phyloP scores from a whole-genome alignment of 805 yeast species.

The Cyberlindnera galapagoensis region DNA sequence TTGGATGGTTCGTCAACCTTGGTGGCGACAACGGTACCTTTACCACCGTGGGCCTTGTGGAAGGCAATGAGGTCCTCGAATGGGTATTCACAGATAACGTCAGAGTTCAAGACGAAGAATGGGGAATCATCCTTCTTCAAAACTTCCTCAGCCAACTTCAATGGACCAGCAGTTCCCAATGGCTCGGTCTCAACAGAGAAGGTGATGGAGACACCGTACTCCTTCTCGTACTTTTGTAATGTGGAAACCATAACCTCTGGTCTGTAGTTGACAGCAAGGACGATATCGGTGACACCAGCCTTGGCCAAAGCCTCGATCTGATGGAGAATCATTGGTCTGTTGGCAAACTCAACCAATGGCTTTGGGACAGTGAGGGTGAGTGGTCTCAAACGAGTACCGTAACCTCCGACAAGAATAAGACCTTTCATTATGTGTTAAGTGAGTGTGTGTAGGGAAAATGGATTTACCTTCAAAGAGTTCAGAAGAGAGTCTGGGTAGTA shows the following conservation, averaged over 20 bases:
- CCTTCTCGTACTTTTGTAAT: conserved; percentile 87
- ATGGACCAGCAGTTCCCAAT: conserved; percentile 98
- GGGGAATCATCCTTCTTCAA: conserved; percentile 94
- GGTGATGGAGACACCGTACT: conserved; percentile 90
- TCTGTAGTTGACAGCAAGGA: conserved; percentile 97
- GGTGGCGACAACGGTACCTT: conserved; percentile 98
- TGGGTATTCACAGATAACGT: conserved; percentile 98
- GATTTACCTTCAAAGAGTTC: conserved; percentile 13
- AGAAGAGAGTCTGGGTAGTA: not conserved
- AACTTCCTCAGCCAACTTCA: conserved; percentile 91
- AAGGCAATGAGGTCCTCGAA: conserved; percentile 85
- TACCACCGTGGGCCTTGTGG: conserved; percentile 95
- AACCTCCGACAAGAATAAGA: conserved; percentile 97
- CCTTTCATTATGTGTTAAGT: conserved; percentile 74
- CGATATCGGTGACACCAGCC: conserved; percentile 99
- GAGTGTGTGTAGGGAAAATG: conserved; percentile 5
- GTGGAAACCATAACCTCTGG: conserved; percentile 99
- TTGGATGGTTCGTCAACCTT: conserved; percentile 99
- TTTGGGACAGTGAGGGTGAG: conserved; percentile 91
- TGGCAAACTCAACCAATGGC: conserved; percentile 96
- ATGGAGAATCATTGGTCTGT: conserved; percentile 98
- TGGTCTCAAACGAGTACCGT: conserved; percentile 99
- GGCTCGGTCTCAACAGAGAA: conserved; percentile 99
- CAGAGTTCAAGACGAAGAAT: conserved; percentile 96
- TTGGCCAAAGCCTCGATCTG: conserved; percentile 97